Evolutionary conservation across 2,329 filamentous ascomycete genomes (phyloP).

Genomic region (Ascochyta fabae): DNA sequence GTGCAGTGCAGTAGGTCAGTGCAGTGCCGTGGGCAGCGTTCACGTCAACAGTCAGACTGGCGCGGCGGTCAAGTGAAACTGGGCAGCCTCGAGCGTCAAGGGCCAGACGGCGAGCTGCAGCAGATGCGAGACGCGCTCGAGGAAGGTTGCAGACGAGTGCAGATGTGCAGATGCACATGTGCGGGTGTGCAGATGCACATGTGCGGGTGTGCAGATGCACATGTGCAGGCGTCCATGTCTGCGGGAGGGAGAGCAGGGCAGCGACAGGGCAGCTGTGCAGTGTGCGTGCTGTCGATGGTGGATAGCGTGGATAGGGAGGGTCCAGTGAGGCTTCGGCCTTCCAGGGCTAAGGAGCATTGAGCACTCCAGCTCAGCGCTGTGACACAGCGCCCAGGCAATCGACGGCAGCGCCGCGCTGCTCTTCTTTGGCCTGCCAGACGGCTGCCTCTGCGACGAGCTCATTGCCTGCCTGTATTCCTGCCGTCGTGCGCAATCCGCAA

Average conservation of each 20-base stretch:
- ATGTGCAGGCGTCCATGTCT: not conserved
- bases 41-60: not conserved
- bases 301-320: not conserved
- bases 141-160: constrained; percentile 1
- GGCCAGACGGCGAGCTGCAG: constrained; percentile 12
- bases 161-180: not conserved
- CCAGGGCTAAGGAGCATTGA: not conserved
- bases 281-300: not conserved
- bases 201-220: not conserved
- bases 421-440: not conserved
- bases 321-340: constrained; percentile 11
- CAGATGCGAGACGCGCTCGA: constrained; percentile 21
- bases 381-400: constrained; percentile 7
- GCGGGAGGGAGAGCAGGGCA: not conserved
- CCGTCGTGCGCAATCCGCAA: not conserved
- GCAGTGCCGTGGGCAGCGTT: not conserved
- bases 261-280: constrained; percentile 4
- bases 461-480: not conserved
- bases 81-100: constrained; percentile 9
- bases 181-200: not conserved
- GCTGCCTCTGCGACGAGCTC: not conserved
- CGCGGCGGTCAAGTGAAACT: constrained; percentile 18
- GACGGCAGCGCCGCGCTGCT: constrained; percentile 5
- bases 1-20: too few relatives aligned
- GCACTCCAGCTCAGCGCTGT: constrained; percentile 2